Conservation (phyloP, 176 grass and related monocot species). For the Microstegium vimineum region DNA sequence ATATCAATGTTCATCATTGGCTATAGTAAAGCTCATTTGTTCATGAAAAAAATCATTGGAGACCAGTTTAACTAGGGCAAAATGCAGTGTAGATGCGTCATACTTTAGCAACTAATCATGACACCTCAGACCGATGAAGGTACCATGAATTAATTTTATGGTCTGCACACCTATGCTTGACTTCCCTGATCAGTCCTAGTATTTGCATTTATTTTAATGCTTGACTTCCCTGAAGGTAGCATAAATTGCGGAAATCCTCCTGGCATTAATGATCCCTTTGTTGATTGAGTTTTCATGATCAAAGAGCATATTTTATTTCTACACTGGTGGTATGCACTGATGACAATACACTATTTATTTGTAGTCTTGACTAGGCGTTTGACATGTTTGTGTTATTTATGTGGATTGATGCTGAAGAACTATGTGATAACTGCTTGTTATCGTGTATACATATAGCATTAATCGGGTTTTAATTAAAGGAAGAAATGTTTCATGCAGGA, state of each 20-base stretch:
- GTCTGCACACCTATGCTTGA: not conserved
- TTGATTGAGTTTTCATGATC: not conserved
- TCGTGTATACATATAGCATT: not conserved
- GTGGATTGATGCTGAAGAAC: not conserved
- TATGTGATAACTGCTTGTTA: not conserved
- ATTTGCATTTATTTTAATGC: not conserved
- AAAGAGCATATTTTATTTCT: not conserved
- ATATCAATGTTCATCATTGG: not conserved
- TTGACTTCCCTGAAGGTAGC: not conserved
- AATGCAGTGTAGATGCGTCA: not conserved
- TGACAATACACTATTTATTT: not conserved
- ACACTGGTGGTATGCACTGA: not conserved
- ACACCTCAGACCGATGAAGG: not conserved
- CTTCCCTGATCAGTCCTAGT: not conserved
- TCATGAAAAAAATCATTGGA: not conserved
- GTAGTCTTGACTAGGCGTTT: not conserved
- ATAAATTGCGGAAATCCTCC: not conserved
- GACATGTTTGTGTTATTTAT: not conserved
- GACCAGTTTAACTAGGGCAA: not conserved
- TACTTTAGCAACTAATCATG: not conserved
- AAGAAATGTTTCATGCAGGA: conserved; percentile 36
- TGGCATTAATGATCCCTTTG: not conserved
- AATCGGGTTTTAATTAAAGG: not conserved
- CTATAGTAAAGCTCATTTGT: not conserved
- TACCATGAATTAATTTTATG: not conserved